Percentiles rank a stretch among this genome's conserved stretches.
These are phyloP conservation scores for Polytrichum commune DNA, from an alignment of 225 moss, liverwort and hornwort genomes.

Conservation along the genomic window DNA sequence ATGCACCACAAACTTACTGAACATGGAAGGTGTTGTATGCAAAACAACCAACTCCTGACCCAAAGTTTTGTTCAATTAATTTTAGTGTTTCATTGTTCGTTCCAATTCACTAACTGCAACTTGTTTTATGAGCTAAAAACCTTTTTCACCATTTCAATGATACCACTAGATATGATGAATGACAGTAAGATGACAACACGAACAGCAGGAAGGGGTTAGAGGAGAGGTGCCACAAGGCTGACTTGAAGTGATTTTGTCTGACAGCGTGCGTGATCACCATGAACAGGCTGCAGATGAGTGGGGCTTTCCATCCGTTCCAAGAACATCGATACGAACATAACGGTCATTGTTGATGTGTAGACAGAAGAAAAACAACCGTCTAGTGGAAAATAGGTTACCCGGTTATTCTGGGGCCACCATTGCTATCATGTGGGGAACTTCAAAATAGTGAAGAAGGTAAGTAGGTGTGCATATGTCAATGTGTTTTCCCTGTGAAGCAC, in stretches of 20 bases:
- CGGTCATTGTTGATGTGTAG: background rate
- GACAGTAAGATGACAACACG: background rate
- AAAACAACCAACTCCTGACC: too few relatives aligned
- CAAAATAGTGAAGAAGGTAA: background rate
- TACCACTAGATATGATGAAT: background rate
- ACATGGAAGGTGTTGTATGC: too few relatives aligned
- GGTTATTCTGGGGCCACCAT: background rate
- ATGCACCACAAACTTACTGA: too few relatives aligned
- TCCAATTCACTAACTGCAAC: background rate
- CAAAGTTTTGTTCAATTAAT: too few relatives aligned
- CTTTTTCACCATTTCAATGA: background rate
- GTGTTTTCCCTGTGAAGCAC: constrained; percentile 1
- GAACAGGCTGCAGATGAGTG: constrained; percentile 79
- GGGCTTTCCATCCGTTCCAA: constrained; percentile 82
- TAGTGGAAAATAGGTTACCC: background rate
- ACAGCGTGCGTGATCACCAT: constrained; percentile 27
- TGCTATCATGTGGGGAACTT: background rate
- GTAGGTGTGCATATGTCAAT: constrained; percentile 2
- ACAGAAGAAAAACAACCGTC: background rate
- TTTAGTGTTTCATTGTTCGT: too few relatives aligned
- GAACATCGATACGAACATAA: constrained; percentile 79
- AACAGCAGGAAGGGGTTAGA: background rate
- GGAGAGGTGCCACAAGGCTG: background rate
- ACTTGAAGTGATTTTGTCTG: background rate
- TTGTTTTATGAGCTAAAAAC: background rate